phyloP scores from a whole-genome alignment of 2,329 filamentous ascomycete genomes.

The Chaetomium olivaceum region DNA sequence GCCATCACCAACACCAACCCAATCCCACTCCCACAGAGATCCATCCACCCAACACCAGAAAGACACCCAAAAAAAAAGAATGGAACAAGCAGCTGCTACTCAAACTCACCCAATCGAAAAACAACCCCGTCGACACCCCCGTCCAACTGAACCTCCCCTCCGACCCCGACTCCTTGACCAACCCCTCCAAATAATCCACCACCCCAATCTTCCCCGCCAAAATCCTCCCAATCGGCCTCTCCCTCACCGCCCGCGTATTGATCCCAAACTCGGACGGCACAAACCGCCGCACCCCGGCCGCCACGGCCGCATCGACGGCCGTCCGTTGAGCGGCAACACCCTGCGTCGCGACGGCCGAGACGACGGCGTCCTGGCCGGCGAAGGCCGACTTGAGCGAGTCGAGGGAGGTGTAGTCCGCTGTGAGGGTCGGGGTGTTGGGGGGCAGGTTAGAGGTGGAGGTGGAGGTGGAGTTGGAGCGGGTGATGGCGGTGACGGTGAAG shows the following conservation, averaged over 20 bases:
- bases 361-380: conserved; percentile 55
- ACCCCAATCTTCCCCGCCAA: conserved; percentile 35
- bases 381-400: conserved; percentile 50
- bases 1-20: too few relatives aligned
- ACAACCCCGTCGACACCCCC: conserved; percentile 56
- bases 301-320: conserved; percentile 56
- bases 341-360: conserved; percentile 50
- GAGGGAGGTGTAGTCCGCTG: conserved; percentile 48
- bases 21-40: neutral
- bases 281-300: conserved; percentile 58
- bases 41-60: too few relatives aligned
- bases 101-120: conserved; percentile 61
- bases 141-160: conserved; percentile 58
- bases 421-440: conserved; percentile 44
- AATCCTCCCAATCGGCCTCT: conserved; percentile 34
- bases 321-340: conserved; percentile 48
- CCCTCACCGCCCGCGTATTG: conserved; percentile 35
- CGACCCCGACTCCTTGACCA: conserved; percentile 43
- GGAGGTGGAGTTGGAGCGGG: conserved; percentile 49
- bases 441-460: conserved; percentile 36
- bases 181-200: conserved; percentile 54
- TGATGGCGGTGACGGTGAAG: conserved; percentile 55
- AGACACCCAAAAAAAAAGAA: neutral
- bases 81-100: conserved; percentile 17
- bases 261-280: conserved; percentile 56